These are phyloP conservation scores for Phragmites australis DNA, from an alignment of 176 grass and related monocot genomes.

Conservation along the genomic window DNA sequence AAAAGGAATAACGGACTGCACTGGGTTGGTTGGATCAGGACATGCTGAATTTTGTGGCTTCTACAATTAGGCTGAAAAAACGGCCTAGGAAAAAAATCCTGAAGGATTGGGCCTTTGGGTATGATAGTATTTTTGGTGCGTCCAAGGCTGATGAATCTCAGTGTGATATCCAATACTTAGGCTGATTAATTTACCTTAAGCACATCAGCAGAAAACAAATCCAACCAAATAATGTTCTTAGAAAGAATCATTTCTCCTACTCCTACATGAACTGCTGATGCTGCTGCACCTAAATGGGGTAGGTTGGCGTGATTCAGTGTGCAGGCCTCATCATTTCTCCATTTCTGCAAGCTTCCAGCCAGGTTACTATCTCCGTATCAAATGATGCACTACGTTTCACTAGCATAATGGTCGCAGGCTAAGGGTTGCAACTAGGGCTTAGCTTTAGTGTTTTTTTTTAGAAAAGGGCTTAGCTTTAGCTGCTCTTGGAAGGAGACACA, in stretches of 20 bases:
- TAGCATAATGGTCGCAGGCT: neutral
- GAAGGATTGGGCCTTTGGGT: neutral
- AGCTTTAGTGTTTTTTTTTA: neutral
- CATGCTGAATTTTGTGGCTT: neutral
- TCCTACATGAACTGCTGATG: neutral
- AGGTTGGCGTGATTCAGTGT: neutral
- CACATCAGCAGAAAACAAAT: neutral
- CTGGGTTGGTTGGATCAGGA: neutral
- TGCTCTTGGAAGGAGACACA: neutral
- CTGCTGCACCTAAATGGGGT: neutral
- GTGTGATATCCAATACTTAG: neutral
- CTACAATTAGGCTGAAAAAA: neutral
- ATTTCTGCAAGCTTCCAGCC: neutral
- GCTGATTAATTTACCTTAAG: neutral
- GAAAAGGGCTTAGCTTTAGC: slow-evolving; percentile 11
- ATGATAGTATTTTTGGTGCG: too few relatives aligned
- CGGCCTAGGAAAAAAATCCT: neutral
- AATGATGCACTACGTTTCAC: neutral
- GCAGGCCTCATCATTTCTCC: slow-evolving; percentile 9
- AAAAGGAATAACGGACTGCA: neutral
- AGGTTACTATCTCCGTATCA: neutral
- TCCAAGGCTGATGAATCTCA: neutral
- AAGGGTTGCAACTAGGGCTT: neutral
- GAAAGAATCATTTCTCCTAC: neutral
- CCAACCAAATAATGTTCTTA: neutral